Conservation (phyloP, 331 rosid species). For the Quercus lobata region DNA sequence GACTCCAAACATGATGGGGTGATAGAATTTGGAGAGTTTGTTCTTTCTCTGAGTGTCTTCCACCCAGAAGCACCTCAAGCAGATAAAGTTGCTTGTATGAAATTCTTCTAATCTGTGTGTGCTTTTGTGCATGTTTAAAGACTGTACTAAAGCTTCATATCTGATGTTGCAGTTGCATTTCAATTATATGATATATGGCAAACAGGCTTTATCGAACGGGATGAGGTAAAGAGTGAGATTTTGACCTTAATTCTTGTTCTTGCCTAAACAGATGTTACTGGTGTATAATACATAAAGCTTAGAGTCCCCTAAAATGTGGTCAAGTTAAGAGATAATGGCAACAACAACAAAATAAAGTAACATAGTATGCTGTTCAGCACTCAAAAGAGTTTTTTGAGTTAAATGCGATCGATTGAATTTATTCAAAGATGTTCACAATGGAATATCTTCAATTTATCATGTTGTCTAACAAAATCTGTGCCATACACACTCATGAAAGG, state of each 20-base stretch:
- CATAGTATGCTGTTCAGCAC: not conserved
- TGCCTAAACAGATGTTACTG: not conserved
- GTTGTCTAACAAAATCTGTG: not conserved
- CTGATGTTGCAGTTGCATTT: slow-evolving; percentile 51
- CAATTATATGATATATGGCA: slow-evolving; percentile 44
- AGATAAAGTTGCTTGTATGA: slow-evolving; percentile 44
- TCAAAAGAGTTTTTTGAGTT: no score
- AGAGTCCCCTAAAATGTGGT: no score
- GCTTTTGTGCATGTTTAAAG: not conserved
- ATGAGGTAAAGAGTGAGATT: slow-evolving; percentile 31
- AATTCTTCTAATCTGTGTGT: not conserved
- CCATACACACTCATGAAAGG: slow-evolving; percentile 1
- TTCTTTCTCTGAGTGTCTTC: slow-evolving; percentile 47
- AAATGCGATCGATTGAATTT: no score
- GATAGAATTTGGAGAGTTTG: slow-evolving; percentile 49
- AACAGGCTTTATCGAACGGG: slow-evolving; percentile 46
- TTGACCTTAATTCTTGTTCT: not conserved
- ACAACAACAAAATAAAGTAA: not conserved
- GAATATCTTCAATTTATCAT: no score
- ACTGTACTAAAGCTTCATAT: slow-evolving; percentile 9
- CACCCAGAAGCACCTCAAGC: slow-evolving; percentile 52
- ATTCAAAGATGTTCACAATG: no score
- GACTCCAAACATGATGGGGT: slow-evolving; percentile 48
- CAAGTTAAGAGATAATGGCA: no score
- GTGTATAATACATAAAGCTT: no score